These are phyloP conservation scores for Aethionema arabicum DNA, from an alignment of 345 rosid species.

Conservation along the genomic window DNA sequence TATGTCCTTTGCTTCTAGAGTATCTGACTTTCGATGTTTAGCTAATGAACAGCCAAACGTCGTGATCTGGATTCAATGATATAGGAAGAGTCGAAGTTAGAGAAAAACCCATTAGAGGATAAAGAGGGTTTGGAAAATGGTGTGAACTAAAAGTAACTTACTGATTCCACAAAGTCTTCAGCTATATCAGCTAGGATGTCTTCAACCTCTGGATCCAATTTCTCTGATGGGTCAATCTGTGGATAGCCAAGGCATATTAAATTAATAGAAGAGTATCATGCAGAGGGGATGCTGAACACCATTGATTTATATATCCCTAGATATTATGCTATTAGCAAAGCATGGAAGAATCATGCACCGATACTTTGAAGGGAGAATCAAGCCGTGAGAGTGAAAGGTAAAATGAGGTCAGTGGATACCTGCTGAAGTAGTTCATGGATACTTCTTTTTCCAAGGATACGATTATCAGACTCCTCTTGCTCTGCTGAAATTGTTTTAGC, in stretches of 20 bases:
- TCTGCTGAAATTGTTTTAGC: conserved; percentile 50
- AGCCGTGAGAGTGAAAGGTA: conserved; percentile 6
- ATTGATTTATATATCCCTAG: neutral
- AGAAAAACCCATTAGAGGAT: conserved; percentile 1
- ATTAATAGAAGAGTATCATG: conserved; percentile 5
- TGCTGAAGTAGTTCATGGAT: conserved; percentile 82
- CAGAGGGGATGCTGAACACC: conserved; percentile 5
- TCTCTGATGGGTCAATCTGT: conserved; percentile 92
- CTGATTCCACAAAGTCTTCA: conserved; percentile 92
- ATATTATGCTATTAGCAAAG: too few relatives aligned
- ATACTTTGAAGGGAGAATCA: conserved; percentile 5
- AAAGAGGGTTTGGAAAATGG: conserved; percentile 10
- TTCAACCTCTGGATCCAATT: conserved; percentile 90
- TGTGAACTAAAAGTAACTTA: conserved; percentile 43
- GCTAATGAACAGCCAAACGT: conserved; percentile 96
- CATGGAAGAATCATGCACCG: conserved; percentile 1
- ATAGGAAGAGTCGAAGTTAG: conserved; percentile 23
- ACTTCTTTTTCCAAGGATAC: conserved; percentile 83
- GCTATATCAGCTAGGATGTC: conserved; percentile 90
- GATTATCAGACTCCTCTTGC: conserved; percentile 54
- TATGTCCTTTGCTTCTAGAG: conserved; percentile 94
- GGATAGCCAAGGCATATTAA: conserved; percentile 15
- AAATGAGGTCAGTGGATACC: conserved; percentile 43
- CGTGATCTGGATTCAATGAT: conserved; percentile 56
- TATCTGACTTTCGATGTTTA: conserved; percentile 89